phyloP scores from a whole-genome alignment of 192 early-diverging fungal genomes.

The Lunasporangiospora selenospora region DNA sequence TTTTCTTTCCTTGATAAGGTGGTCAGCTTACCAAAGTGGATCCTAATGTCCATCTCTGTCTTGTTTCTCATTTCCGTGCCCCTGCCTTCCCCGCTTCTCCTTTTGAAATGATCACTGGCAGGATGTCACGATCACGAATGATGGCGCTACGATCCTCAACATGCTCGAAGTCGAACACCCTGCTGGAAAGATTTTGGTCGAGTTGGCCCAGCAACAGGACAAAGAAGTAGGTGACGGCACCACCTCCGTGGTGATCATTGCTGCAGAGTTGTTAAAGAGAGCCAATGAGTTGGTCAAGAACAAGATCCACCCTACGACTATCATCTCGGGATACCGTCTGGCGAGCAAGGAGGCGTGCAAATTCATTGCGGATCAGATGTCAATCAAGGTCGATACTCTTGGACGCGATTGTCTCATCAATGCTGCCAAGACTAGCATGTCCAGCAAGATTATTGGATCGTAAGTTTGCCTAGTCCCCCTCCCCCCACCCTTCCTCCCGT shows the following conservation, averaged over 20 bases:
- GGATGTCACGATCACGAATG: slow-evolving; percentile 99
- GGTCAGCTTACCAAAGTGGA: neutral
- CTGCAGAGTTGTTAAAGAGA: slow-evolving; percentile 93
- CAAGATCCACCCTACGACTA: slow-evolving; percentile 98
- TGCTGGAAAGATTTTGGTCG: slow-evolving; percentile 94
- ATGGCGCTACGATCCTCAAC: slow-evolving; percentile 97
- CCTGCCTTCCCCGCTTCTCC: neutral
- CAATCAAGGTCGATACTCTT: slow-evolving; percentile 91
- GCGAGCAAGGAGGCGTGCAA: slow-evolving; percentile 98
- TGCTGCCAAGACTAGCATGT: slow-evolving; percentile 98
- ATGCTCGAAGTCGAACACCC: slow-evolving; percentile 99
- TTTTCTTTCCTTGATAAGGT: too few species aligned
- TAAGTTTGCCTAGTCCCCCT: too few species aligned
- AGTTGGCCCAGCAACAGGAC: slow-evolving; percentile 99
- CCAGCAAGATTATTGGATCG: slow-evolving; percentile 97
- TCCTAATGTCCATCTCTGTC: neutral
- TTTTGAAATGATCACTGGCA: slow-evolving; percentile 23
- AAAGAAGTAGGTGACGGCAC: slow-evolving; percentile 99
- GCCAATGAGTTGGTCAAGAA: slow-evolving; percentile 98
- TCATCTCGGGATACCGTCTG: slow-evolving; percentile 95
- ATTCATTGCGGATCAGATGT: slow-evolving; percentile 97
- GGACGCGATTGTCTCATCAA: slow-evolving; percentile 95
- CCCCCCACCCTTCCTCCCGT: too few species aligned
- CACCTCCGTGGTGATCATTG: slow-evolving; percentile 98
- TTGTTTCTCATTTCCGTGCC: neutral